These are phyloP conservation scores for Teratosphaeria zuluensis DNA, from an alignment of 2,329 filamentous ascomycete species.

Conservation along the genomic window DNA sequence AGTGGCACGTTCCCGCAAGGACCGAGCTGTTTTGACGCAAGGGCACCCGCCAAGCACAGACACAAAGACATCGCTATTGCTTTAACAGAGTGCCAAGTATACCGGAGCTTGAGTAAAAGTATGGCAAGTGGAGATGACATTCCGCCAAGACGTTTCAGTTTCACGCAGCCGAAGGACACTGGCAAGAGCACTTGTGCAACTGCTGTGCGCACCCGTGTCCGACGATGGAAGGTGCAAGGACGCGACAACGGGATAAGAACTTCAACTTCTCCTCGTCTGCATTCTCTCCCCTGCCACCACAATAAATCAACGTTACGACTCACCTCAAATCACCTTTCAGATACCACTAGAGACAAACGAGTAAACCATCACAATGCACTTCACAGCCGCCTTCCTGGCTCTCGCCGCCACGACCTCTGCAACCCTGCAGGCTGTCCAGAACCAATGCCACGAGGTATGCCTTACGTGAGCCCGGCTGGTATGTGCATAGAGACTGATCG, in stretches of 20 bases:
- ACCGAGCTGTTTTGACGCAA: neutral
- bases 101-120: neutral
- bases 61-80: neutral
- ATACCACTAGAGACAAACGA: neutral
- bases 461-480: constrained; percentile 5
- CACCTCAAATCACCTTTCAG: neutral
- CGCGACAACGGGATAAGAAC: neutral
- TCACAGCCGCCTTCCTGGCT: neutral
- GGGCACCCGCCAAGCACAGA: neutral
- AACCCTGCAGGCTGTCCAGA: constrained; percentile 6
- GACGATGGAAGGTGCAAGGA: neutral
- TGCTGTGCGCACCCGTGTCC: neutral
- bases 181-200: constrained; percentile 1
- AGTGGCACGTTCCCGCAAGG: neutral
- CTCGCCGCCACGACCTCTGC: neutral
- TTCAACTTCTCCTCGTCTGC: neutral
- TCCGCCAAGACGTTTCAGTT: neutral
- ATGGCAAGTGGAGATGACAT: neutral
- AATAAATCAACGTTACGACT: neutral
- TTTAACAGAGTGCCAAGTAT: neutral
- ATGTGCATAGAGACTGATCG: constrained; percentile 15
- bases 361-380: neutral
- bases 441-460: neutral
- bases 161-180: neutral
- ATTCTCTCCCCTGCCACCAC: neutral